Conservation (phyloP, 768 basidiomycete species). For the Mycena amicta region DNA sequence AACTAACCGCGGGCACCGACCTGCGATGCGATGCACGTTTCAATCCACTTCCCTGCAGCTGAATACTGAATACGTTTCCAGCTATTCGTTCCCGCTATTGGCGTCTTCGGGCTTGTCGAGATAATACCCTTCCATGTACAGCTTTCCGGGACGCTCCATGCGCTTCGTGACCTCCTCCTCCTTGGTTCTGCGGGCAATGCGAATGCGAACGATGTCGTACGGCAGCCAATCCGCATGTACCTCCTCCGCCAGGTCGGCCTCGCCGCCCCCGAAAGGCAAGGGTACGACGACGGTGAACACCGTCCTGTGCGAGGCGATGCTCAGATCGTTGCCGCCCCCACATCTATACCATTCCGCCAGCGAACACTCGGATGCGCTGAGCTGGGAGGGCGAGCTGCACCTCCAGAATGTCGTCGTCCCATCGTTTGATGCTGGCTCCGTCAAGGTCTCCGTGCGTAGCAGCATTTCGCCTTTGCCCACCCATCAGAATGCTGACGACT, state of each 20-base stretch:
- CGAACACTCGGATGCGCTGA: background rate
- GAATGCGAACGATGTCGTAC: background rate
- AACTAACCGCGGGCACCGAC: constrained; percentile 2
- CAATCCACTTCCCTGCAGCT: background rate
- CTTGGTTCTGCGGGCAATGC: background rate
- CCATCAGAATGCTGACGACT: background rate
- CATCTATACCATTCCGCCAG: background rate
- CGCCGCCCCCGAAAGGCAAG: background rate
- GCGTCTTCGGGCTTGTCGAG: constrained; percentile 15
- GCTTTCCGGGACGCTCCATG: constrained; percentile 2
- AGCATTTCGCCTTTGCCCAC: no score
- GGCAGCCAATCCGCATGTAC: constrained; percentile 11
- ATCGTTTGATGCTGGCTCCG: constrained; percentile 11
- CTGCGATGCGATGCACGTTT: constrained; percentile 13
- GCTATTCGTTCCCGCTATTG: constrained; percentile 19
- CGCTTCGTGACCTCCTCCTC: constrained; percentile 1
- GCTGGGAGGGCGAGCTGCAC: constrained; percentile 16
- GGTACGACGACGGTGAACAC: constrained; percentile 4
- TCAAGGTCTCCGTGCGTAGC: constrained; percentile 9
- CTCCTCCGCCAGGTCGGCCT: constrained; percentile 13
- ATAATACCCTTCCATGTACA: constrained; percentile 15
- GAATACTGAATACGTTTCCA: background rate
- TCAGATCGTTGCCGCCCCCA: constrained; percentile 7
- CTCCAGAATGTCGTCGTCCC: constrained; percentile 3
- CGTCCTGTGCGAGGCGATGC: constrained; percentile 2